Base-by-base conservation (phyloP, 2,329 filamentous ascomycete genomes). In the Colletotrichum simmondsii region DNA sequence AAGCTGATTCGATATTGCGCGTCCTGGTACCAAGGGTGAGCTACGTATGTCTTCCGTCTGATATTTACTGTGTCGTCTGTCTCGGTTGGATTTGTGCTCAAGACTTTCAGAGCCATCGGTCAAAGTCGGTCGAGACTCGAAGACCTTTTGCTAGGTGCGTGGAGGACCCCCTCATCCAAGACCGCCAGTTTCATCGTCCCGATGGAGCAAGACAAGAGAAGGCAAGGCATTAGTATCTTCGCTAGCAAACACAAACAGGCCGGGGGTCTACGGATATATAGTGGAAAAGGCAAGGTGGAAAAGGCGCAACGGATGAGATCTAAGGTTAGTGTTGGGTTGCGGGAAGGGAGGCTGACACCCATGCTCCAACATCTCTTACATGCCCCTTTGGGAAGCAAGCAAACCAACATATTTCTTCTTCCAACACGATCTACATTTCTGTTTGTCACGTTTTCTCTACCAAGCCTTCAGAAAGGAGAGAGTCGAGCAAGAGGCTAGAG, bases 331-430 rank as follows among this genome's bases (percentile, higher is more conserved):
- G 52, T 16, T 65, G 62, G 52, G 16, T 42, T 42, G 22, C 32
- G 28, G 16, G 42, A 24, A 64, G 59, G 42, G 26, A 63, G 28
- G 49, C 16, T 5, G 30, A 64, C 61, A n/a, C 19, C 49, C 61
- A 54, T 10, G 61, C 26, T 28, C 30, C 30, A 42, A 26, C 61
- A 56, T 42, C 28, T 22, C 26, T 11, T 30, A 22, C 28, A 53
- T 65, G 52, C 53, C 49, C 32, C 22, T 26, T 46, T 22, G 3
- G 62, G 62, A 56, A 56, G 49, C 62, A 56, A n/a, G 35, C 62
- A 30, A 53, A 54, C 62, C 30, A 65, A 56, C 62, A 56, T 10
- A 3, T 65, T 65, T 22, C 62, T 65, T 65, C 37, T 65, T 65
- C 52, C 62, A 65, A 28, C 62, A 3, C 22, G 62, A 56, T 65